phyloP scores from a whole-genome alignment of 371 early-diverging fungal species.

The Mucor plumbeus region DNA sequence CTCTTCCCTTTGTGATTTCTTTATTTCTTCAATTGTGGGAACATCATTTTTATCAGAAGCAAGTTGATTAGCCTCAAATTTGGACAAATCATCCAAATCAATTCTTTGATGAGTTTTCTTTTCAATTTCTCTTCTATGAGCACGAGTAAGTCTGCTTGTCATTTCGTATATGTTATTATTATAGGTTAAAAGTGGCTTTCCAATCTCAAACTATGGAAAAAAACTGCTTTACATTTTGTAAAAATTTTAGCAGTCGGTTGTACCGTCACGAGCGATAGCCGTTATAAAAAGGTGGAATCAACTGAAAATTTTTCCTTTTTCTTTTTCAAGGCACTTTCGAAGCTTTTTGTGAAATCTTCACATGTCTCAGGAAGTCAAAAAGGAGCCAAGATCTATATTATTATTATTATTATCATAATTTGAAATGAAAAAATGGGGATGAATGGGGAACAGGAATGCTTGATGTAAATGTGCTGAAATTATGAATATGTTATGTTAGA shows the following conservation, averaged over 20 bases:
- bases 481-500: too few species aligned
- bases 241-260: conserved; percentile 16
- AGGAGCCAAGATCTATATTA: conserved; percentile 31
- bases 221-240: conserved; percentile 2
- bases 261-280: conserved; percentile 4
- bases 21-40: background rate
- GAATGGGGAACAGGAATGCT: too few species aligned
- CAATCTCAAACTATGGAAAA: background rate
- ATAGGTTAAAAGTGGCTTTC: conserved; percentile 5
- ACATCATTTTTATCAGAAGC: background rate
- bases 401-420: conserved; percentile 14
- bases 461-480: too few species aligned
- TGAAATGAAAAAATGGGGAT: conserved; percentile 14
- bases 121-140: conserved; percentile 28
- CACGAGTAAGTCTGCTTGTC: conserved; percentile 31
- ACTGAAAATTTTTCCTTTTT: conserved; percentile 19
- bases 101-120: conserved; percentile 17
- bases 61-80: background rate
- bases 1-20: background rate
- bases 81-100: conserved; percentile 19
- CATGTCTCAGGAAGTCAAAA: conserved; percentile 40
- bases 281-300: background rate
- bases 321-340: conserved; percentile 38
- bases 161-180: conserved; percentile 4
- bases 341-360: conserved; percentile 37